Base-by-base conservation (phyloP, 768 basidiomycete species). In the Mycena filopes region DNA sequence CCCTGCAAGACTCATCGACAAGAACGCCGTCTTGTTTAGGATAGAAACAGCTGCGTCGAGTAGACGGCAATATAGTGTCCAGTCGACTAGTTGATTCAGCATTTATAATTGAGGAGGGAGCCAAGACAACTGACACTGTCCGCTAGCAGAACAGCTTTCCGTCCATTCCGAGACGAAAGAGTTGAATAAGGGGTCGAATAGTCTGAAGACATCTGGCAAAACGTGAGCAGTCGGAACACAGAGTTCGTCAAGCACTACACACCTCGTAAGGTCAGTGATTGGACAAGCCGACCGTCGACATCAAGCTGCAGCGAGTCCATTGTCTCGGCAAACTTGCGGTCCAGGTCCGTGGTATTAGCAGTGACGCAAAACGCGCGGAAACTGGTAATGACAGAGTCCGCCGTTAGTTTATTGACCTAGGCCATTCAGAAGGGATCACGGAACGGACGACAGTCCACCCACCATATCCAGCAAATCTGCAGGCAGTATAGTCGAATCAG, bases 401-500 rank as follows among this genome's bases (percentile, higher is more conserved):
- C 70, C 0, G 84, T 76, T 38, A 87, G 77, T 55, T 84, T 82
- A n/a, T 78, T 76, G 23, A 86, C 79, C 89, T 92, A 48, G 29
- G 45, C 15, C 42, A 51, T 56, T 50, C 25, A 48, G 62, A n/a
- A 49, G 38, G 36, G 38, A 21, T 49, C 38, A 46, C 23, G 42
- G 41, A 56, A 10, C 48, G 20, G 10, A 25, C 8, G 33, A 43
- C 41, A 26, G 20, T 8, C 33, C 20, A 47, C 82, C 0, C 53
- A 91, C 91, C 90, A 91, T 89, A 41, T 83, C 81, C 38, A 78
- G 72, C 49, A 92, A 83, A 73, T 93, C 91, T 31, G 7, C 40
- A 20, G 63, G 54, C 25, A 69, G 64, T 31, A 79, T 66, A 0
- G 78, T 72, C 15, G 78, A 70, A 12, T 76, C 74, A 16, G 65